Conservation (phyloP, 345 rosid genomes). For the Chamaenerion angustifolium region DNA sequence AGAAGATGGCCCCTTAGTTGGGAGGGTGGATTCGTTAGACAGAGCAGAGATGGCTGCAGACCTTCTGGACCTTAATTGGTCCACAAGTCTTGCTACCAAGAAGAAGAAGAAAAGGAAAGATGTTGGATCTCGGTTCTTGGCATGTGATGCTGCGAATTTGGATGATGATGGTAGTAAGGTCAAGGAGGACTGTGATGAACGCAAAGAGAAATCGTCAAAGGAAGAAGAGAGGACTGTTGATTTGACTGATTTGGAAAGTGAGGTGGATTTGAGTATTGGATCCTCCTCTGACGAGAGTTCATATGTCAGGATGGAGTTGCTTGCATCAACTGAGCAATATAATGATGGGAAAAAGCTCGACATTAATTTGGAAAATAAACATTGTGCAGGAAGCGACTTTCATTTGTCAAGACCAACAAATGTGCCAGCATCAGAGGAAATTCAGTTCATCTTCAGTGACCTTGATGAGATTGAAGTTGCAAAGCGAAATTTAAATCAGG, state of each 20-base stretch:
- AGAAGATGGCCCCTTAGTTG: conserved; percentile 16
- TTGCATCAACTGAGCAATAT: conserved; percentile 20
- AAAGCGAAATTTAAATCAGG: too few relatives aligned
- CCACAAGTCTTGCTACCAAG: conserved; percentile 49
- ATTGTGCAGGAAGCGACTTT: background rate
- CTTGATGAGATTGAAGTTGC: too few relatives aligned
- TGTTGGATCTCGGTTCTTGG: conserved; percentile 10
- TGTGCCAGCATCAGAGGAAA: too few relatives aligned
- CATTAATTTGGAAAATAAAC: background rate
- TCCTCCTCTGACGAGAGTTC: conserved; percentile 18
- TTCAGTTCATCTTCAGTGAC: background rate
- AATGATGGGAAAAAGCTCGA: conserved; percentile 1
- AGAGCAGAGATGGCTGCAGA: conserved; percentile 83
- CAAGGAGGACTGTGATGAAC: background rate
- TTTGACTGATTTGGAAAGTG: conserved; percentile 1
- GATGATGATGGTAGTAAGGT: conserved; percentile 1
- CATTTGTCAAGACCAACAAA: background rate
- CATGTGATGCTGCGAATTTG: conserved; percentile 6
- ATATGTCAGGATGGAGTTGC: conserved; percentile 8
- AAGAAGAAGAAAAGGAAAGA: conserved; percentile 24
- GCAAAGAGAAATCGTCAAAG: conserved; percentile 9
- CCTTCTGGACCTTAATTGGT: conserved; percentile 79
- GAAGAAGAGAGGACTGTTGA: background rate
- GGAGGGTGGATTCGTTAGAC: conserved; percentile 45
- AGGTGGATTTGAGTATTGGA: background rate